Base-by-base conservation (phyloP, 2,329 filamentous ascomycete species). In the Cryphonectria nitschkei region DNA sequence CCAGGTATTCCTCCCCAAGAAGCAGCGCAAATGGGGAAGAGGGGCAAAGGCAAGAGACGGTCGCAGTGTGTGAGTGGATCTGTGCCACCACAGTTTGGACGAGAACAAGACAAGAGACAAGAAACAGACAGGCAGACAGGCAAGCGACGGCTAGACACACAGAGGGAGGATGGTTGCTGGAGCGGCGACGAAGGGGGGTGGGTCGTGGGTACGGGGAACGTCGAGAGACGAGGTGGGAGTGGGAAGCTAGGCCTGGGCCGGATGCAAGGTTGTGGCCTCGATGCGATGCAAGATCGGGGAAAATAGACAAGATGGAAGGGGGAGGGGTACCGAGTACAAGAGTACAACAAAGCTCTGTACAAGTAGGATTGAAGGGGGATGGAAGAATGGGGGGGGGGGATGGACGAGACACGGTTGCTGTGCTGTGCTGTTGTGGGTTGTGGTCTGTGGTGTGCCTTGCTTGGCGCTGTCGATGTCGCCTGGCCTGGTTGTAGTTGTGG, bases 31-130 rank as follows among this genome's bases (percentile, higher is more conserved):
- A 39, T 2, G 37, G 37, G 37, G 37, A 19, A n/a, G 41, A 7
- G 3, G 50, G 22, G 16, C 37, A 16, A 1, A 39, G 16, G 11
- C 34, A 29, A 46, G 19, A 66, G 32, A 54, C 9, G 8, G 65
- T 29, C 26, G 22, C 8, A 58, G 64, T 56, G 67, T 41, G 66
- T 68, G 66, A 14, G 70, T 72, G 70, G 70, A 68, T 64, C 70
- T 70, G 70, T 70, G 54, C 70, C 68, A 72, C 70, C 68, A 52
- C 56, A 34, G 56, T 11, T 37, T n/a, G 63, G 63, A 37, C 29
- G 63, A 39, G 52, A 65, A 19, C 63, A 63, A 56, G 9, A 39
- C 37, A 39, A 39, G 37, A 39, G 37, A 37, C 37, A 37, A 37
- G 26, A 34, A 6, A 34, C 34, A 34, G 6, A 6, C 6, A 34